These are phyloP conservation scores for Rutstroemia sydowiana DNA, from an alignment of 2,329 filamentous ascomycete species.

Conservation along the genomic window DNA sequence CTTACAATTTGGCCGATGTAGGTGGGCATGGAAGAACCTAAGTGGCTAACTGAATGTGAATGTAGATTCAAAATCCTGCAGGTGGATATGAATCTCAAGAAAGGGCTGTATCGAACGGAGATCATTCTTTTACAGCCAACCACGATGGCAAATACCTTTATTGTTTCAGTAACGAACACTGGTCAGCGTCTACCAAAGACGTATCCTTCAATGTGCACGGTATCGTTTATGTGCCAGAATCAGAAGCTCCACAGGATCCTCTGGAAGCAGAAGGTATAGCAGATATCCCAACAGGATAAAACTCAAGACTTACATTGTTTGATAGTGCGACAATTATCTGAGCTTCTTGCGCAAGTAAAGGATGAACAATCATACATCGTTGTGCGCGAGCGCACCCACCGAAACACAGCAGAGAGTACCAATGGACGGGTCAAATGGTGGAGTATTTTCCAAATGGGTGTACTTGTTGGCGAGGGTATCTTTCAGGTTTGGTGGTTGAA, in stretches of 20 bases:
- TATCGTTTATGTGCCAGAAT: slow-evolving; percentile 91
- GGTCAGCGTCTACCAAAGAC: slow-evolving; percentile 93
- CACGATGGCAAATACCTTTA: slow-evolving; percentile 87
- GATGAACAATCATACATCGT: slow-evolving; percentile 98
- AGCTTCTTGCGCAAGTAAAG: slow-evolving; percentile 85
- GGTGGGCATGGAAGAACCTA: not conserved
- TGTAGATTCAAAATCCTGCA: slow-evolving; percentile 68
- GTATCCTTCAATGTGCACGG: slow-evolving; percentile 99
- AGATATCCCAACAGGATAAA: not conserved
- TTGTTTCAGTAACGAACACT: slow-evolving; percentile 99
- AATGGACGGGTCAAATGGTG: slow-evolving; percentile 98
- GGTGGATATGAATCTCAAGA: slow-evolving; percentile 73
- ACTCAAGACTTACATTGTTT: slow-evolving; percentile 2
- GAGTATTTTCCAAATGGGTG: slow-evolving; percentile 91
- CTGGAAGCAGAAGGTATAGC: slow-evolving; percentile 77
- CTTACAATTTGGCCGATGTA: not conserved
- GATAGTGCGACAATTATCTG: slow-evolving; percentile 72
- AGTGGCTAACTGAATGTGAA: slow-evolving; percentile 14
- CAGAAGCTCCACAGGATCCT: slow-evolving; percentile 76
- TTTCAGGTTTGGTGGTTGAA: slow-evolving; percentile 99
- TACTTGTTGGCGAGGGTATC: slow-evolving; percentile 83
- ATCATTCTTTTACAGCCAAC: slow-evolving; percentile 82
- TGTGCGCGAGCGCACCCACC: slow-evolving; percentile 87
- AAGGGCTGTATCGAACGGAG: slow-evolving; percentile 76
- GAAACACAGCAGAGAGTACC: slow-evolving; percentile 98